A percentile compares a stretch with the other conserved stretches of the same genome.
Evolutionary conservation across 2,329 filamentous ascomycete species (phyloP).

Genomic region (Microsporum audouinii): DNA sequence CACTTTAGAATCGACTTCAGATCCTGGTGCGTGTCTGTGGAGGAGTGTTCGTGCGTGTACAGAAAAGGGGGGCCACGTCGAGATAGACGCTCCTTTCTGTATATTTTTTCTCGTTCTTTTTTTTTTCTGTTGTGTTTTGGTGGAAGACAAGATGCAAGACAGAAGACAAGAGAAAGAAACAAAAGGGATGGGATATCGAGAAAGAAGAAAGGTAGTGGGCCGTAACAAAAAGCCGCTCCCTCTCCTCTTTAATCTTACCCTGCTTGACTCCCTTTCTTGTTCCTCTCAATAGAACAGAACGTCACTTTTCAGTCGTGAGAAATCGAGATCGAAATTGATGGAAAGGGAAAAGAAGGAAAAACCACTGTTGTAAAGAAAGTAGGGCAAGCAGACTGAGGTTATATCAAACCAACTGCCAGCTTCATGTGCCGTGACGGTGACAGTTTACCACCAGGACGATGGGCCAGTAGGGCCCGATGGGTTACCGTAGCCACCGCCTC

Average conservation of each 20-base stretch:
- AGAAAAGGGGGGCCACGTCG: slow-evolving; percentile 4
- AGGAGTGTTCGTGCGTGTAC: background rate
- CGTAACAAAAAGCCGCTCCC: slow-evolving; percentile 35
- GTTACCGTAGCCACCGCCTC: slow-evolving; percentile 37
- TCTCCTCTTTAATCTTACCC: background rate
- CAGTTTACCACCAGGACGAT: slow-evolving; percentile 41
- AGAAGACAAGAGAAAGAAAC: slow-evolving; percentile 11
- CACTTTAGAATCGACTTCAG: background rate
- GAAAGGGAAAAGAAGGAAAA: background rate
- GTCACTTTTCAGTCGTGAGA: slow-evolving; percentile 18
- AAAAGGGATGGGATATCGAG: slow-evolving; percentile 6
- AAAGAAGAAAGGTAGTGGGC: slow-evolving; percentile 30
- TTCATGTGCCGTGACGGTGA: background rate
- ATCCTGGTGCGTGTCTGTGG: background rate
- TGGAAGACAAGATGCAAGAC: background rate
- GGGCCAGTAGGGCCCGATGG: slow-evolving; percentile 40
- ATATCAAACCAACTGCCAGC: background rate
- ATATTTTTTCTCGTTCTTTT: background rate
- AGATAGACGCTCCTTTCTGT: slow-evolving; percentile 7
- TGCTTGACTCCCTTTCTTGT: background rate
- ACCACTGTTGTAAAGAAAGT: slow-evolving; percentile 4
- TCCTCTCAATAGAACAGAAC: background rate
- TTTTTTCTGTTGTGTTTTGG: background rate
- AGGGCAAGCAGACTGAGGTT: background rate
- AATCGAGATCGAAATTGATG: slow-evolving; percentile 24